These are phyloP conservation scores for Geosmithia flava DNA, from an alignment of 2,329 filamentous ascomycete genomes.

Conservation along the genomic window DNA sequence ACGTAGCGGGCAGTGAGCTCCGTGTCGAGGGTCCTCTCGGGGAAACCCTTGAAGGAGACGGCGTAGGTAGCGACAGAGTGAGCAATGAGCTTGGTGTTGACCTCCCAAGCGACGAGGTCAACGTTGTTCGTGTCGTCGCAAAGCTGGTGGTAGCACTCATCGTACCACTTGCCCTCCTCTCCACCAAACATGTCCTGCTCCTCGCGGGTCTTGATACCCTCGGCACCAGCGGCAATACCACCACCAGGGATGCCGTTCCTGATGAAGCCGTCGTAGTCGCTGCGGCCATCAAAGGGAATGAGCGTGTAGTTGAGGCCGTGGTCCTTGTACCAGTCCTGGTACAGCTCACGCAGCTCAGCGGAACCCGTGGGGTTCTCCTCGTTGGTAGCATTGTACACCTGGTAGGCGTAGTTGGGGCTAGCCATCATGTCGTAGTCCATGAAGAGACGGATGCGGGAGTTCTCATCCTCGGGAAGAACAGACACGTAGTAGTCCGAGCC, in stretches of 20 bases:
- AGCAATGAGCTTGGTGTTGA: conserved; percentile 55
- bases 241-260: conserved; percentile 60
- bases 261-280: conserved; percentile 71
- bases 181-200: conserved; percentile 62
- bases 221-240: conserved; percentile 67
- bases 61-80: conserved; percentile 63
- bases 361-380: conserved; percentile 58
- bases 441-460: conserved; percentile 49
- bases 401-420: conserved; percentile 53
- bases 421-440: conserved; percentile 63
- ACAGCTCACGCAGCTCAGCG: conserved; percentile 54
- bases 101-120: conserved; percentile 46
- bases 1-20: conserved; percentile 10
- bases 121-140: conserved; percentile 47
- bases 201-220: conserved; percentile 59
- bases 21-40: conserved; percentile 30
- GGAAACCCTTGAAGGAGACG: conserved; percentile 52
- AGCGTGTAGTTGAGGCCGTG: conserved; percentile 54
- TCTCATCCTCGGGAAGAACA: conserved; percentile 42
- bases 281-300: conserved; percentile 66
- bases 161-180: conserved; percentile 45
- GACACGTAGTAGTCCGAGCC: conserved; percentile 51
- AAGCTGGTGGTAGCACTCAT: conserved; percentile 49
- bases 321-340: conserved; percentile 52
- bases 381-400: conserved; percentile 63